Conservation (phyloP, 129 eudicot genomes). For the Arctium minus region DNA sequence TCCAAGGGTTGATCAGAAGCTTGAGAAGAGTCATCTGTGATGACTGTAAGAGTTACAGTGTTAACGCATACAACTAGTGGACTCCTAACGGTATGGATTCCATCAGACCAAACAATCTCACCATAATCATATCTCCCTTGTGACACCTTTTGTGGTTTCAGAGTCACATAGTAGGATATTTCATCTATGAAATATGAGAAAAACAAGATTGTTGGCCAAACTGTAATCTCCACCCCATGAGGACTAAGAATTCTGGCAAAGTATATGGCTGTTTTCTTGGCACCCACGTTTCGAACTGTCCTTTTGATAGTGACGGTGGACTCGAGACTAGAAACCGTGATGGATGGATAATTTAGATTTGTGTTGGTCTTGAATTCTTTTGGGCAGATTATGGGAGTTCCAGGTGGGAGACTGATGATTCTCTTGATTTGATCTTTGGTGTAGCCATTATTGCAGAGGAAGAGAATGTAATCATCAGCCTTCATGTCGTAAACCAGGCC, state of each 20-base stretch:
- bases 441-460: conserved; percentile 64
- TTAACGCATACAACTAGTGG: conserved; percentile 60
- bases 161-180: conserved; percentile 40
- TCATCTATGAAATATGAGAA: conserved; percentile 46
- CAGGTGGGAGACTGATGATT: conserved; percentile 18
- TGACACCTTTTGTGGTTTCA: conserved; percentile 51
- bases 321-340: conserved; percentile 44
- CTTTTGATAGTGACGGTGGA: conserved; percentile 42
- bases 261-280: conserved; percentile 38
- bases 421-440: conserved; percentile 44
- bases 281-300: conserved; percentile 53
- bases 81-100: conserved; percentile 57
- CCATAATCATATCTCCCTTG: conserved; percentile 70
- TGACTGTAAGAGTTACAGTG: conserved; percentile 16
- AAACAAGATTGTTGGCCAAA: conserved; percentile 63
- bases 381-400: conserved; percentile 30
- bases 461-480: conserved; percentile 44
- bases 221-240: conserved; percentile 60
- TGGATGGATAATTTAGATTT: conserved; percentile 62
- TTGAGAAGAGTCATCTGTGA: conserved; percentile 18
- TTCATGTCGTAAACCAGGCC: conserved; percentile 63
- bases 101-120: conserved; percentile 74
- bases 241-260: conserved; percentile 45
- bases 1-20: not conserved
- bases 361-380: conserved; percentile 1